Evolutionary conservation across 306 rosid genomes (phyloP).

Genomic region (Cucurbita moschata): DNA sequence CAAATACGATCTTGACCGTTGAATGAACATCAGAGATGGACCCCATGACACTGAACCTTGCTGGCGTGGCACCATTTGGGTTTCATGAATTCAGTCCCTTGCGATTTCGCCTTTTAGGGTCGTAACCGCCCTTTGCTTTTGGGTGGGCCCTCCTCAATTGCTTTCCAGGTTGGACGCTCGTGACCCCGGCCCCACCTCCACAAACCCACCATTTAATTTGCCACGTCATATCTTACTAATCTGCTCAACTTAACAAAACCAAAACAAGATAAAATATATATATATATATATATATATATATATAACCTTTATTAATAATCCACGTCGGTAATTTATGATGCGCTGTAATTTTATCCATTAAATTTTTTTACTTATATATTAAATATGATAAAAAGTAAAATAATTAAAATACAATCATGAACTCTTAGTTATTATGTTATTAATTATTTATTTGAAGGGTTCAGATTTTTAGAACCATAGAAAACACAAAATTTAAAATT

Average conservation of each 20-base stretch:
- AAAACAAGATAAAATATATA: too few relatives aligned
- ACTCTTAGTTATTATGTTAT: too few relatives aligned
- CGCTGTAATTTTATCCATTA: too few relatives aligned
- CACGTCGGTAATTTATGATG: too few relatives aligned
- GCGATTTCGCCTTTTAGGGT: slow-evolving; percentile 16
- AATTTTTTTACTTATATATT: too few relatives aligned
- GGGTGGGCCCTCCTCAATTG: slow-evolving; percentile 29
- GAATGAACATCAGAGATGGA: slow-evolving; percentile 7
- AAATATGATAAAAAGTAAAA: too few relatives aligned
- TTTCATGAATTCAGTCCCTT: not conserved
- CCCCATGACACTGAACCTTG: slow-evolving; percentile 15
- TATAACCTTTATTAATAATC: too few relatives aligned
- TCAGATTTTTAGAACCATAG: not conserved
- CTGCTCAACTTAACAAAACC: not conserved
- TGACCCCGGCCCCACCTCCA: slow-evolving; percentile 28
- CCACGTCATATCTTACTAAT: slow-evolving; percentile 15
- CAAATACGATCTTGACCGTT: not conserved
- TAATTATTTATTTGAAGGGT: not conserved
- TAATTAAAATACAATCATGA: not conserved
- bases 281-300: too few relatives aligned
- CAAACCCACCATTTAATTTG: slow-evolving; percentile 15
- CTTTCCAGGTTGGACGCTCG: slow-evolving; percentile 51
- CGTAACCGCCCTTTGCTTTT: not conserved
- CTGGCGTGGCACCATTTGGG: slow-evolving; percentile 23
- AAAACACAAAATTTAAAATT: not conserved